These are phyloP conservation scores for Ordospora pajunii DNA, from an alignment of 371 early-diverging fungal species.

Conservation along the genomic window DNA sequence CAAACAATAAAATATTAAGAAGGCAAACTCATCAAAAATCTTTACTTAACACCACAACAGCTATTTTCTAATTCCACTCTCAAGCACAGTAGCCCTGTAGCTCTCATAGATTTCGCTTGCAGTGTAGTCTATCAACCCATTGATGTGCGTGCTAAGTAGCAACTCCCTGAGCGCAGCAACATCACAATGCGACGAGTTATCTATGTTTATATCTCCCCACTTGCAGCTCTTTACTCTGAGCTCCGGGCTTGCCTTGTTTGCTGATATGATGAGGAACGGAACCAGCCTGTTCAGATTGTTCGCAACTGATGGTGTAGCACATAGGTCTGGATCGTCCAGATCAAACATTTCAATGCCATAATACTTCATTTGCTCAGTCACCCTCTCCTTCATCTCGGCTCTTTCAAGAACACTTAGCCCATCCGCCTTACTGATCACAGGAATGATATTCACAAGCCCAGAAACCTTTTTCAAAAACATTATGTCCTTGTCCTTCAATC, in stretches of 20 bases:
- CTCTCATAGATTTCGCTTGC: conserved; percentile 58
- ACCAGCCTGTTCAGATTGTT: conserved; percentile 20
- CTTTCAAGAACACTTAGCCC: conserved; percentile 48
- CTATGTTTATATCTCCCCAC: conserved; percentile 29
- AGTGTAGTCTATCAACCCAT: conserved; percentile 54
- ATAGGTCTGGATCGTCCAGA: conserved; percentile 37
- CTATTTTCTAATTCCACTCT: conserved; percentile 1
- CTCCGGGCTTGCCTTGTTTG: neutral
- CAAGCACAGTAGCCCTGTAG: conserved; percentile 54
- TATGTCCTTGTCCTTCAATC: conserved; percentile 57
- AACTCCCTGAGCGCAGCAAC: conserved; percentile 47
- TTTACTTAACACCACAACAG: conserved; percentile 2
- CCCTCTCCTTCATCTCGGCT: conserved; percentile 18
- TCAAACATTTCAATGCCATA: conserved; percentile 55
- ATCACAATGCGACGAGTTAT: conserved; percentile 51
- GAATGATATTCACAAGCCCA: conserved; percentile 54
- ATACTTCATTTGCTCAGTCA: conserved; percentile 41
- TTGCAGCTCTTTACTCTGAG: conserved; percentile 16
- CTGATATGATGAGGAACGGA: conserved; percentile 29
- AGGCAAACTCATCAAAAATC: neutral
- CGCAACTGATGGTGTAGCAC: neutral
- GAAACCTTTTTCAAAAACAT: conserved; percentile 49
- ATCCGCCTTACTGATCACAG: conserved; percentile 60
- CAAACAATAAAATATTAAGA: neutral
- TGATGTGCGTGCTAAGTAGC: conserved; percentile 37